Evolutionary conservation across 2,329 filamentous ascomycete species (phyloP).

Genomic region (Phoma sp.): DNA sequence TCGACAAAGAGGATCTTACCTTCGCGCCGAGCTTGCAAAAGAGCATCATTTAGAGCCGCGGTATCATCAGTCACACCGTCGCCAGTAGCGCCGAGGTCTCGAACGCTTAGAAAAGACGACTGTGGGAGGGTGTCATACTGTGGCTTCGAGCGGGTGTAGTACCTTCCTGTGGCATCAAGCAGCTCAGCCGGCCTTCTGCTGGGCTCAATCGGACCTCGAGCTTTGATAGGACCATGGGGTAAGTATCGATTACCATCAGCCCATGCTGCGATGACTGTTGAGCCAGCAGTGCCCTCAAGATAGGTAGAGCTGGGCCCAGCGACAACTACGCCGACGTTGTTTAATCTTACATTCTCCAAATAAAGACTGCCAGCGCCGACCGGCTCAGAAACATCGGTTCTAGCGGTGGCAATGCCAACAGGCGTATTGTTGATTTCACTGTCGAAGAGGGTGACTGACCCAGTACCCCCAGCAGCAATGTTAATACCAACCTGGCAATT

Average conservation of each 20-base stretch:
- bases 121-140: constrained; percentile 57
- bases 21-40: constrained; percentile 66
- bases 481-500: constrained; percentile 61
- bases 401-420: constrained; percentile 58
- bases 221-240: constrained; percentile 49
- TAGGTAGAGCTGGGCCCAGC: constrained; percentile 31
- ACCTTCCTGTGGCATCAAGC: constrained; percentile 54
- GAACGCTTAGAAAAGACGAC: constrained; percentile 64
- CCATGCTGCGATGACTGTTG: constrained; percentile 36
- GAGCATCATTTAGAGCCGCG: constrained; percentile 73
- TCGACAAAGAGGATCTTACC: constrained; percentile 62
- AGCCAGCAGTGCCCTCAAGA: constrained; percentile 32
- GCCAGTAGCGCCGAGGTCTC: constrained; percentile 67
- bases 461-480: constrained; percentile 47
- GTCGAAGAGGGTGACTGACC: constrained; percentile 65
- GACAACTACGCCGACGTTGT: constrained; percentile 52
- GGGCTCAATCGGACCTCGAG: constrained; percentile 53
- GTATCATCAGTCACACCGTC: constrained; percentile 89
- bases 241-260: constrained; percentile 43
- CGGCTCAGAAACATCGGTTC: constrained; percentile 51
- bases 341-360: constrained; percentile 64
- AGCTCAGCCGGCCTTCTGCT: constrained; percentile 51
- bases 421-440: constrained; percentile 57
- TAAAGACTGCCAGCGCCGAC: constrained; percentile 58
- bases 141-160: constrained; percentile 59